Evolutionary conservation across 2,329 filamentous ascomycete genomes (phyloP), one percentile per base, ranked within the genome.

Genomic region (Zarea fungicola): DNA sequence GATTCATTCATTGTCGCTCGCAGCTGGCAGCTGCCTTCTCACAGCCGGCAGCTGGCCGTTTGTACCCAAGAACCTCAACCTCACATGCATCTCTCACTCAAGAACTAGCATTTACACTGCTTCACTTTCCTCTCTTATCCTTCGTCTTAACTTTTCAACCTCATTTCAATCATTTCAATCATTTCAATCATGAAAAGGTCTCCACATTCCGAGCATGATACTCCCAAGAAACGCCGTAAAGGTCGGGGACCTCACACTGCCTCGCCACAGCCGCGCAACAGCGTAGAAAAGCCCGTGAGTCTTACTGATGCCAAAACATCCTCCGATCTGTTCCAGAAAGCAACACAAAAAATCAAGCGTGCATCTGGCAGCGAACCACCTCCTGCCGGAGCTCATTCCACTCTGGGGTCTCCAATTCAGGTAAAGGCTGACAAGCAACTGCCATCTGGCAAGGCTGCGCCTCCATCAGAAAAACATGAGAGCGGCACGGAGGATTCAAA

Each of bases 181-280:
- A n/a, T n/a, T n/a, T 28, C 5, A 14, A 4, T 9, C 10, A 42
- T 22, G 37, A 48, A 36, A 18, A 23, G 37, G 25, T 13, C 37
- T 21, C 13, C 29, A n/a, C 40, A 39, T 8, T 22, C 11, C 3
- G 37, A 42, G 28, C 22, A 9, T 8, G n/a, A 8, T 2, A 42
- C 37, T 5, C 46, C 46, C 13, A 48, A 42, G 29, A 48, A 36
- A 23, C 46, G 46, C 21, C 37, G 37, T 29, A 48, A 35, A 31
- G 9, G n/a, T 11, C 46, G 37, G 10, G 18, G 5, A 2, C 22
- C 22, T 5, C 9, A 10, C 22, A 42, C 14, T 18, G 6, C 36
- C n/a, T 42, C 45, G 22, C 45, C 45, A 5, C 6, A 5, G 4
- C 13, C 28, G 16, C 28, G 28, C 7, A 5, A 21, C 7, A 10